A percentile compares a stretch with the other conserved stretches of the same genome.
Conservation (phyloP, 352 stramenopile species). For the Phytophthora sp. region DNA sequence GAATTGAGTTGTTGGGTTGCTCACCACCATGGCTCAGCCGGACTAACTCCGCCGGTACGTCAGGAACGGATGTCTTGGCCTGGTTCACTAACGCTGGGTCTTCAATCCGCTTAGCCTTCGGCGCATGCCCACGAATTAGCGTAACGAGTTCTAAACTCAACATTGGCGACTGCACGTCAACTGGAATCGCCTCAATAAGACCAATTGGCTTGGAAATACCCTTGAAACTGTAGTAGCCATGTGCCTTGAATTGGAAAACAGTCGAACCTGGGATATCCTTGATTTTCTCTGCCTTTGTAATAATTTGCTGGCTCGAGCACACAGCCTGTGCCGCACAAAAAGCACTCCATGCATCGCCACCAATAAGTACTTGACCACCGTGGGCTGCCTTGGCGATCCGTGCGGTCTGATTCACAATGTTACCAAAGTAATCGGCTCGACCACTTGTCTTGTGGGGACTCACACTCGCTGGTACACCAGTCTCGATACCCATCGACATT, state of each 20-base stretch:
- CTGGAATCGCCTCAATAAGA: conserved; percentile 80
- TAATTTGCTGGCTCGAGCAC: conserved; percentile 41
- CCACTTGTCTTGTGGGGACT: conserved; percentile 90
- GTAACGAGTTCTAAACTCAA: conserved; percentile 45
- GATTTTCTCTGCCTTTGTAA: conserved; percentile 49
- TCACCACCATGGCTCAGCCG: conserved; percentile 68
- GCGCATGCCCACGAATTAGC: conserved; percentile 39
- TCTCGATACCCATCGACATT: conserved; percentile 90
- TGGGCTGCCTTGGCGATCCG: conserved; percentile 86
- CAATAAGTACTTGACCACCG: conserved; percentile 83
- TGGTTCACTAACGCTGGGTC: conserved; percentile 50
- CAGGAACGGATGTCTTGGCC: conserved; percentile 52
- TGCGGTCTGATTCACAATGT: conserved; percentile 90
- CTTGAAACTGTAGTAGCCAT: conserved; percentile 88
- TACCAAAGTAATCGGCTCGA: conserved; percentile 89
- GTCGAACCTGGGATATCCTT: conserved; percentile 56
- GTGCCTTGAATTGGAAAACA: conserved; percentile 84
- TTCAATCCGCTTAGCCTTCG: conserved; percentile 73
- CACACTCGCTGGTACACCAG: conserved; percentile 80
- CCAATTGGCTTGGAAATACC: conserved; percentile 83
- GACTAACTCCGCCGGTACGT: conserved; percentile 63
- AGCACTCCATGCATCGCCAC: conserved; percentile 77
- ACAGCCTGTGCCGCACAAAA: conserved; percentile 51
- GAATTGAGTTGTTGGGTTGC: conserved; percentile 79
- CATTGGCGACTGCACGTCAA: conserved; percentile 62